Conservation (phyloP, 1,139 yeast species). For the Lizanozyma gosingica region DNA sequence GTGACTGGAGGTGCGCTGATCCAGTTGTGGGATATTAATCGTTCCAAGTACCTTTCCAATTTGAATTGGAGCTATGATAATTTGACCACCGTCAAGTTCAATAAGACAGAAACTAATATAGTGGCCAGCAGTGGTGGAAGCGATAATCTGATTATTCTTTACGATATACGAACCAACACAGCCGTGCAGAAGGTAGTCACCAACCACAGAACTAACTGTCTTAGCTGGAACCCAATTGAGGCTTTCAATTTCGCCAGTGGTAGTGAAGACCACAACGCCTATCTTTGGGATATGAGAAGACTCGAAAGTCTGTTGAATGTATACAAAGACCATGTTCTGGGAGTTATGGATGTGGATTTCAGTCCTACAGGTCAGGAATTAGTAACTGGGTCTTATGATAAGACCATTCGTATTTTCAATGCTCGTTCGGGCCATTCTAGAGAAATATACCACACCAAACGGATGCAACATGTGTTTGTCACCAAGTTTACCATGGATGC, state of each 20-base stretch:
- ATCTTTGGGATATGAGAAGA: conserved; percentile 94
- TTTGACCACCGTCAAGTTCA: conserved; percentile 72
- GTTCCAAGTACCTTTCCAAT: conserved; percentile 69
- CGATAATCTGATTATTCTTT: conserved; percentile 82
- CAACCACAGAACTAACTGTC: conserved; percentile 71
- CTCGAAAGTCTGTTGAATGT: conserved; percentile 71
- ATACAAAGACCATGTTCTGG: conserved; percentile 92
- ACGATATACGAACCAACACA: conserved; percentile 86
- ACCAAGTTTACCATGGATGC: conserved; percentile 84
- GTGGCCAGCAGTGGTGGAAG: conserved; percentile 80
- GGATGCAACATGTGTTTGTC: conserved; percentile 92
- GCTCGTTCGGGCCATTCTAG: conserved; percentile 82
- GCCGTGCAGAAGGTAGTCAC: conserved; percentile 90
- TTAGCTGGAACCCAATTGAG: conserved; percentile 97
- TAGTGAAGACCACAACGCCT: conserved; percentile 90
- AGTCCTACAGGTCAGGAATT: conserved; percentile 96
- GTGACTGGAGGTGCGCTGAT: conserved; percentile 90
- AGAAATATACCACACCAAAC: conserved; percentile 90
- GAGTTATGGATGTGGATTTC: conserved; percentile 89
- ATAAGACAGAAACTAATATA: conserved; percentile 82
- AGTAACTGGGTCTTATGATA: conserved; percentile 93
- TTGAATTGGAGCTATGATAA: conserved; percentile 97
- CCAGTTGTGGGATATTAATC: conserved; percentile 80
- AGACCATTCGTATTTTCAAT: conserved; percentile 75
- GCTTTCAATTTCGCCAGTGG: conserved; percentile 91